Evolutionary conservation across 148 eudicot species (phyloP), one percentile per base, ranked within the genome.

Genomic region (Drosera capensis): DNA sequence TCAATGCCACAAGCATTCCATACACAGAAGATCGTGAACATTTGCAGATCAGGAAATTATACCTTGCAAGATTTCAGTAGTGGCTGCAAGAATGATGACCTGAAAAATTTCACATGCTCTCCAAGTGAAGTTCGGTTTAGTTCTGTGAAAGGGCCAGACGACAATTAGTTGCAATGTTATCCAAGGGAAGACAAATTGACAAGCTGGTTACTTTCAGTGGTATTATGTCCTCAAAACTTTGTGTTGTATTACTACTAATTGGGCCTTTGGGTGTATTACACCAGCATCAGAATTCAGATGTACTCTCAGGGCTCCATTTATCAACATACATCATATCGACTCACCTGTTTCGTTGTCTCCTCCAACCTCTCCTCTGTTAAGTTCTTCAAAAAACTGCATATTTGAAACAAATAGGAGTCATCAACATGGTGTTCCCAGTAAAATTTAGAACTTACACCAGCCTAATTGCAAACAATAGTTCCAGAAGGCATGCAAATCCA

Each of bases 31-130:
- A 1, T 2, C 14, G 38, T 14, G 1, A 14, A 39, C 22, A 20
- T 16, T 47, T 18, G 14, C 23, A 26, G 4, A 46, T 5, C 5
- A 35, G 13, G 20, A 8, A 28, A 59, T 18, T 25, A 23, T 65
- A 90, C 97, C 82, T 90, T 90, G 88, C 97, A 84, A 46, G 87
- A 65, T 46, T 78, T 90, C 48, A 78, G 65, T 52, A 90, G 73
- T 48, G 97, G 88, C 57, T 71, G 78, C 71, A 90, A 68, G 71
- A 90, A 90, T 20, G 82, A 73, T 45, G 82, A 57, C 58, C 82
- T 73, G 68, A 90, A 85, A 60, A 71, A 66, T 58, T 73, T 73
- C 43, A 84, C 50, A n/a, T 85, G 74, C 61, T 80, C 53, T 56
- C 95, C 88, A 25, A 90, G 79, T 28, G 95, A 85, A 28, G 95